Evolutionary conservation across 169 alveolate species (phyloP), one percentile per base, ranked within the genome.

Genomic region (Cytauxzoon felis): DNA sequence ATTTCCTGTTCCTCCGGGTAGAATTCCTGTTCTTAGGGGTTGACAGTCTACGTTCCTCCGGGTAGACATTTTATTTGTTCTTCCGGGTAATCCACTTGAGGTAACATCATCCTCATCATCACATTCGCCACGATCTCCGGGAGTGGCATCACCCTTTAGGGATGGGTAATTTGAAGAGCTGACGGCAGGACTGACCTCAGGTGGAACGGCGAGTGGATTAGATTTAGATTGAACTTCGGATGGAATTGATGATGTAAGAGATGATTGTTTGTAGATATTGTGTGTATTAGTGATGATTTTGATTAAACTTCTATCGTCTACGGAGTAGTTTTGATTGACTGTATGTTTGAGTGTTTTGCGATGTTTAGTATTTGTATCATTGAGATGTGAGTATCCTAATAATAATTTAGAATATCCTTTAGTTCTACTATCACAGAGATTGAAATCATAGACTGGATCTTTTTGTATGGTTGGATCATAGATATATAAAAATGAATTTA

Each of bases 391-490:
- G 5, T 59, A 23, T 23, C 26, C 52, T 5, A 49, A 62, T 18
- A 66, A 42, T 29, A 73, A 34, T 27, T 19, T 21, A 7, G 50
- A 26, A 3, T 59, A 59, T 26, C 85, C 65, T 57, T 50, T 18
- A 18, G 69, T 57, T 19, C 87, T 63, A 29, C 59, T 54, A 34
- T 85, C 89, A 38, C 87, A 80, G 13, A 76, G 38, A 19, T 65
- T 76, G 27, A 80, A 47, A 24, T 80, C 81, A 60, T 65, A 85
- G 13, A 85, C 84, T 1, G 91, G 91, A 40, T 80, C 82, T 29
- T 45, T 26, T 68, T 85, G 91, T 9, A 81, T 65, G 26, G 70
- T 68, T 53, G 80, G 59, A 40, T 85, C 91, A 64, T 85, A 85
- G 1, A 85, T 49, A 60, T 76, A 59, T 33, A 85, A 59, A 56